phyloP scores from a whole-genome alignment of 805 yeast genomes.

The Maudiozyma saulgeensis region DNA sequence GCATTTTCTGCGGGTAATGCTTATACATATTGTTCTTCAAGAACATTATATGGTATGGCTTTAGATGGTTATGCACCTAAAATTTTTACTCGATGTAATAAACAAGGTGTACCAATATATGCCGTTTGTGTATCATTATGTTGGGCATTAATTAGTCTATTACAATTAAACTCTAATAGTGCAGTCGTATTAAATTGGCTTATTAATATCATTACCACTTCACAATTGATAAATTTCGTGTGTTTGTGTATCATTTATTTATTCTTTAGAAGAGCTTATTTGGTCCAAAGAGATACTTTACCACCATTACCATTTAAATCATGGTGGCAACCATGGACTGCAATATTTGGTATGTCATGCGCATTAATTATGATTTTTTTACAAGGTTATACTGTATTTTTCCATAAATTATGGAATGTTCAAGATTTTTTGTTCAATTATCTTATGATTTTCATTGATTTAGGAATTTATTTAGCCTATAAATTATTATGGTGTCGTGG shows the following conservation, averaged over 20 bases:
- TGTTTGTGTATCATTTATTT: conserved; percentile 49
- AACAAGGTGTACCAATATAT: conserved; percentile 60
- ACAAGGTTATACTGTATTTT: conserved; percentile 63
- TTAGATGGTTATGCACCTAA: conserved; percentile 65
- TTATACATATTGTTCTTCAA: conserved; percentile 62
- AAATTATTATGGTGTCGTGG: conserved; percentile 36
- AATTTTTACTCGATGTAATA: conserved; percentile 51
- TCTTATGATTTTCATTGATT: conserved; percentile 54
- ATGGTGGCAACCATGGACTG: conserved; percentile 52
- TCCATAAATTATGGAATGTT: conserved; percentile 55
- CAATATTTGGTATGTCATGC: conserved; percentile 39
- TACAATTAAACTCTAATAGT: conserved; percentile 52
- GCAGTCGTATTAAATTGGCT: conserved; percentile 64
- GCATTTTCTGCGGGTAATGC: conserved; percentile 83
- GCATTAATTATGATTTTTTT: conserved; percentile 45
- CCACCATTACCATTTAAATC: conserved; percentile 40
- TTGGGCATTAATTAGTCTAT: conserved; percentile 58
- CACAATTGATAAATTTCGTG: conserved; percentile 54
- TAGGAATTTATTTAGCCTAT: conserved; percentile 42
- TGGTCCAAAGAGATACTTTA: conserved; percentile 39
- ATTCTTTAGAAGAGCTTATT: conserved; percentile 52
- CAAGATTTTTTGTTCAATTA: conserved; percentile 60
- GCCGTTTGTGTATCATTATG: conserved; percentile 41
- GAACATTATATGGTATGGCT: conserved; percentile 62
- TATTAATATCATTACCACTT: conserved; percentile 59